phyloP scores from a whole-genome alignment of 1,139 yeast species.

The Pichia terricola region DNA sequence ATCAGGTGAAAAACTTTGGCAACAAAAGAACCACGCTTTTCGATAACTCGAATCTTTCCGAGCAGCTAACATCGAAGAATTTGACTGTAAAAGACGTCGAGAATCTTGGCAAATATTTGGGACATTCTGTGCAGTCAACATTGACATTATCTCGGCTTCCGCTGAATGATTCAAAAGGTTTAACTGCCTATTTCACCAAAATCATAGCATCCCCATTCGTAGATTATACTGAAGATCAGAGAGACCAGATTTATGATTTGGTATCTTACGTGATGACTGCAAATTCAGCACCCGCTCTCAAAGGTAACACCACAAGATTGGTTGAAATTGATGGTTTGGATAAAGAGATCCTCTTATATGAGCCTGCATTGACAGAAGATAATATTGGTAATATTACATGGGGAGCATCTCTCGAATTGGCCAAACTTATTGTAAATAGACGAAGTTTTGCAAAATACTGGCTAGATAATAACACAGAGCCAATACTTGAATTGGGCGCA shows the following conservation, averaged over 20 bases:
- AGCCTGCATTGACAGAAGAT: constrained; percentile 82
- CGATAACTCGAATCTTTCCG: neutral
- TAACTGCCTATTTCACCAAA: constrained; percentile 55
- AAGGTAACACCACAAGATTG: constrained; percentile 48
- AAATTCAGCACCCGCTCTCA: constrained; percentile 80
- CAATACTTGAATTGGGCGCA: constrained; percentile 75
- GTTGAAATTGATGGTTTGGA: constrained; percentile 15
- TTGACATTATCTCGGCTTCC: constrained; percentile 9
- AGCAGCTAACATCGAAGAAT: constrained; percentile 1
- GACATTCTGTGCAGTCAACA: neutral
- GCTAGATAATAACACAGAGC: constrained; percentile 20
- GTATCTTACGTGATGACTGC: constrained; percentile 68
- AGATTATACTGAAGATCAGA: constrained; percentile 35
- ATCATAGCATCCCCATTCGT: constrained; percentile 47
- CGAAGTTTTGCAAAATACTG: constrained; percentile 12
- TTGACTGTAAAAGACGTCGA: constrained; percentile 1
- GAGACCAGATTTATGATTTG: constrained; percentile 38
- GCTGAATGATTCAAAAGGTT: constrained; percentile 16
- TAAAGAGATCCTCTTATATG: constrained; percentile 40
- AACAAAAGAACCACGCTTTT: constrained; percentile 6
- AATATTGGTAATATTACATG: constrained; percentile 88
- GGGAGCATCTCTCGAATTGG: constrained; percentile 79
- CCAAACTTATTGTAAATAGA: constrained; percentile 38
- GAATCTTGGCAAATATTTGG: constrained; percentile 1
- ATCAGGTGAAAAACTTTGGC: constrained; percentile 46